These are phyloP conservation scores for Excoecaria agallocha DNA, from an alignment of 345 rosid genomes.

Conservation along the genomic window DNA sequence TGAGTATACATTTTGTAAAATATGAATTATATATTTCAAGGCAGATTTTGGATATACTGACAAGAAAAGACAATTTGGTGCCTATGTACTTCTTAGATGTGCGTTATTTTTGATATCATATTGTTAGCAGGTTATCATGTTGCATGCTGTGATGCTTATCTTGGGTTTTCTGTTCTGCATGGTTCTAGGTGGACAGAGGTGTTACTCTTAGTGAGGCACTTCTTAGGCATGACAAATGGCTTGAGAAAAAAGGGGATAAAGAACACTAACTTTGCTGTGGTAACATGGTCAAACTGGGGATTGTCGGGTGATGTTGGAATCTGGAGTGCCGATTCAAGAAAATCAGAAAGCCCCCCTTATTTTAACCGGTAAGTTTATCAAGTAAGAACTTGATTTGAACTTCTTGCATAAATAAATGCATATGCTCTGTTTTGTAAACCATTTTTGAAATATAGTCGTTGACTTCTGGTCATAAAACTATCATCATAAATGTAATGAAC, in stretches of 20 bases:
- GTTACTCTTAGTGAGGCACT: conserved; percentile 46
- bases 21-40: too few relatives aligned
- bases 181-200: conserved; percentile 44
- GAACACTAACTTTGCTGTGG: conserved; percentile 39
- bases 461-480: not conserved
- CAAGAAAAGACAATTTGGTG: not conserved
- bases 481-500: too few relatives aligned
- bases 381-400: not conserved
- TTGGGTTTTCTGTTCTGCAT: conserved; percentile 10
- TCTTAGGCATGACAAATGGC: conserved; percentile 49
- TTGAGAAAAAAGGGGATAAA: conserved; percentile 48
- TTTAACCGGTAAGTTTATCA: conserved; percentile 34
- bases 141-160: not conserved
- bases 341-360: conserved; percentile 45
- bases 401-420: not conserved
- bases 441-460: too few relatives aligned
- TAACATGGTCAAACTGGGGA: conserved; percentile 54
- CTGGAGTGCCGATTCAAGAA: conserved; percentile 50
- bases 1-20: too few relatives aligned
- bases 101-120: not conserved
- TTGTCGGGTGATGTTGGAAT: conserved; percentile 50
- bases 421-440: not conserved
- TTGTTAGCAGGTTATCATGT: not conserved
- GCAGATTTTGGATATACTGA: too few relatives aligned
- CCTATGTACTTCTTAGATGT: not conserved